phyloP scores from a whole-genome alignment of 345 rosid species.

The Anacardium occidentale region DNA sequence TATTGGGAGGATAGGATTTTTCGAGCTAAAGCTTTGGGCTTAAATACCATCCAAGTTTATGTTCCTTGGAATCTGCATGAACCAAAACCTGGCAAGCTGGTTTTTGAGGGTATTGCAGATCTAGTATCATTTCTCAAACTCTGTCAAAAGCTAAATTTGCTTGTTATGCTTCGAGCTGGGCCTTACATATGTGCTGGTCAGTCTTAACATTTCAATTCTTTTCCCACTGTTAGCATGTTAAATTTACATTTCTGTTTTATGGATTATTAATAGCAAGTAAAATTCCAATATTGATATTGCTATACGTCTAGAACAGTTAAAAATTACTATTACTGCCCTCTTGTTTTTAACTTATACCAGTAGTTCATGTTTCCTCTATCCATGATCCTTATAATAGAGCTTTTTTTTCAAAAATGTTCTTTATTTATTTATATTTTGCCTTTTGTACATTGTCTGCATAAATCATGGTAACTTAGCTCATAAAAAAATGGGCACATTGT shows the following conservation, averaged over 20 bases:
- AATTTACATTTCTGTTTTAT: not conserved
- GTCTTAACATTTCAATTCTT: slow-evolving; percentile 11
- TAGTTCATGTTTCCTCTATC: too few species aligned
- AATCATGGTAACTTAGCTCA: too few species aligned
- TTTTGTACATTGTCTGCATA: too few species aligned
- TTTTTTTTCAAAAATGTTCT: too few species aligned
- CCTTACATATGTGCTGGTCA: slow-evolving; percentile 94
- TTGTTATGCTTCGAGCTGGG: slow-evolving; percentile 93
- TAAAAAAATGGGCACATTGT: too few species aligned
- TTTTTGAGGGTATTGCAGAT: slow-evolving; percentile 79
- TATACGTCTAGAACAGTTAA: too few species aligned
- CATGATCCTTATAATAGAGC: too few species aligned
- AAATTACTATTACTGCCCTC: too few species aligned
- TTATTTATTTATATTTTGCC: too few species aligned
- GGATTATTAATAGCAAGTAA: not conserved
- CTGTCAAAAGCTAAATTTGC: slow-evolving; percentile 71
- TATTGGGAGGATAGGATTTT: slow-evolving; percentile 89
- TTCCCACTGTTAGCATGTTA: too few species aligned
- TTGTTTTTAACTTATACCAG: too few species aligned
- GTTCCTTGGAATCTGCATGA: slow-evolving; percentile 97
- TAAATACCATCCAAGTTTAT: slow-evolving; percentile 84
- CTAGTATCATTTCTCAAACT: slow-evolving; percentile 66
- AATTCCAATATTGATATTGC: not conserved
- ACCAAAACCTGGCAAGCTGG: slow-evolving; percentile 68
- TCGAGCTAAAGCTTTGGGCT: slow-evolving; percentile 82